A percentile compares a stretch with the other conserved stretches of the same genome.
Evolutionary conservation across 2,329 filamentous ascomycete species (phyloP).

Genomic region (Fusarium haematococcum): DNA sequence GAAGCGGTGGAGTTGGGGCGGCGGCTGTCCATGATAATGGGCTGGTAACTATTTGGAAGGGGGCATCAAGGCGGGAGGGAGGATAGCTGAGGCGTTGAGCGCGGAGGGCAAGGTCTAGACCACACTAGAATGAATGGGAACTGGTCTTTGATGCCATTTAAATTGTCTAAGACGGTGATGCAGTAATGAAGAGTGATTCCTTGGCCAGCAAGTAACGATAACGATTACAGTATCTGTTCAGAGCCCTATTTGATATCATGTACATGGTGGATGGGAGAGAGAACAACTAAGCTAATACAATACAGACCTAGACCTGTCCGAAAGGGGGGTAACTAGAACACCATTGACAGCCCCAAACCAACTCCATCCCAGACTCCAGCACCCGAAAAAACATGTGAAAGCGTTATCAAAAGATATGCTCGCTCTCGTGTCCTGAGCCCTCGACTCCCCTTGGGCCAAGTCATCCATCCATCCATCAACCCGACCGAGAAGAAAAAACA

Average conservation of each 20-base stretch:
- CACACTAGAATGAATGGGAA: conserved; percentile 37
- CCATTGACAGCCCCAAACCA: neutral
- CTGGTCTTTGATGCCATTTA: conserved; percentile 11
- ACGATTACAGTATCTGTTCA: neutral
- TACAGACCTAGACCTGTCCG: neutral
- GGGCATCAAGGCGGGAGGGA: neutral
- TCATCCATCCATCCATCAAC: neutral
- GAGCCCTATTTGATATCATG: neutral
- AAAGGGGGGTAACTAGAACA: neutral
- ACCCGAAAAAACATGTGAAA: conserved; percentile 1
- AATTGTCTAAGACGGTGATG: neutral
- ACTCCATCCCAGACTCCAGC: neutral
- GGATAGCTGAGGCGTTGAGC: conserved; percentile 4
- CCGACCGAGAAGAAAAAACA: neutral
- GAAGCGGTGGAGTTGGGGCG: neutral
- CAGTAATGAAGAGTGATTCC: neutral
- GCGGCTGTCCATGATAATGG: neutral
- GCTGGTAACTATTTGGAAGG: neutral
- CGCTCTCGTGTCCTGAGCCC: neutral
- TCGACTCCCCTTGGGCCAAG: neutral
- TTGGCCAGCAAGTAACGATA: neutral
- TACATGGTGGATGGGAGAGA: neutral
- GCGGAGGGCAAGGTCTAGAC: conserved; percentile 16
- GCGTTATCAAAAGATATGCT: neutral
- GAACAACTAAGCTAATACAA: neutral